A percentile compares a stretch with the other conserved stretches of the same genome.
phyloP scores from a whole-genome alignment of 768 basidiomycete genomes.

The Calocera cornea region DNA sequence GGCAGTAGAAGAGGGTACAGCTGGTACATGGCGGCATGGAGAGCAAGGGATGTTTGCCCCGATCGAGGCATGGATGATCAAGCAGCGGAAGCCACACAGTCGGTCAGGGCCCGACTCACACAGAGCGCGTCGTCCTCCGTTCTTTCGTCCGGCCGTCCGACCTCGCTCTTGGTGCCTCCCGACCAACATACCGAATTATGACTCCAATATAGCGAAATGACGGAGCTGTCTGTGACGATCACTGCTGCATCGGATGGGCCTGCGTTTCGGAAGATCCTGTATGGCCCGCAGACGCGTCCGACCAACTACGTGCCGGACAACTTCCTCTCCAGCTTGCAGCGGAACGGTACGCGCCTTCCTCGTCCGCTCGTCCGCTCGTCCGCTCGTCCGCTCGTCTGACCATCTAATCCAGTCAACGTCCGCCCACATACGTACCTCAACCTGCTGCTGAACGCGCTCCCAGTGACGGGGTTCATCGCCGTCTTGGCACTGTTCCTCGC shows the following conservation, averaged over 20 bases:
- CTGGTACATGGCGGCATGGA: no score
- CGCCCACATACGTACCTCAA: constrained; percentile 51
- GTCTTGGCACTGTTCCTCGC: constrained; percentile 49
- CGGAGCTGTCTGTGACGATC: neutral
- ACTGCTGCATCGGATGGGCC: neutral
- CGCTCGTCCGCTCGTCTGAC: neutral
- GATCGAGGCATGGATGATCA: no score
- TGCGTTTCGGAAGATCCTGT: constrained; percentile 22
- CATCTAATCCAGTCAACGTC: constrained; percentile 48
- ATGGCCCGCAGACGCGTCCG: constrained; percentile 42
- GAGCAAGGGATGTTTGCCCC: no score
- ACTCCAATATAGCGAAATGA: neutral
- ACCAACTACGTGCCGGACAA: constrained; percentile 76
- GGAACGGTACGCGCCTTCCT: constrained; percentile 46
- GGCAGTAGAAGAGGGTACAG: no score
- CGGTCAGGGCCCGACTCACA: no score
- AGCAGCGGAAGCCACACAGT: no score
- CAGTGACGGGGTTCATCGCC: neutral
- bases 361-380: neutral
- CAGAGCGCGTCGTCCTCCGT: no score
- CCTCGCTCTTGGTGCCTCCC: no score
- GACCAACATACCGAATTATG: no score
- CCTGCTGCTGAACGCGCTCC: constrained; percentile 19
- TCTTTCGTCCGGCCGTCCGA: no score
- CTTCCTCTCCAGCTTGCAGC: constrained; percentile 66